Evolutionary conservation across 2,329 filamentous ascomycete species (phyloP).

Genomic region (Thielaviopsis musarum): DNA sequence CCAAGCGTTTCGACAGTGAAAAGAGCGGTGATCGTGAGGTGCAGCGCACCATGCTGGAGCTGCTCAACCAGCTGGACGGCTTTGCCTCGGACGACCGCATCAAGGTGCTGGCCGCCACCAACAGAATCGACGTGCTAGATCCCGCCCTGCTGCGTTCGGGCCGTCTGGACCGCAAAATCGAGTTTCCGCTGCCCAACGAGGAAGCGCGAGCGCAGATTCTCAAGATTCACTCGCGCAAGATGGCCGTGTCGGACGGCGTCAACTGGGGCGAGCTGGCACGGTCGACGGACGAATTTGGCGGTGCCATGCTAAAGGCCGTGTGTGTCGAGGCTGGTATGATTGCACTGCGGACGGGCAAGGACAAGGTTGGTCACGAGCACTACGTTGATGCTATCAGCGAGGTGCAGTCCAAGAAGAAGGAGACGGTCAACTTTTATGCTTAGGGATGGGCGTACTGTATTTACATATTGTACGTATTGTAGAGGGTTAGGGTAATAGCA

Average conservation of each 20-base stretch:
- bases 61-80: conserved; percentile 94
- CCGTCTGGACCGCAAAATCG: conserved; percentile 89
- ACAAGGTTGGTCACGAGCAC: conserved; percentile 94
- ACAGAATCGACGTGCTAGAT: conserved; percentile 86
- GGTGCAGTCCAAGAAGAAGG: conserved; percentile 93
- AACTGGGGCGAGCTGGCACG: conserved; percentile 94
- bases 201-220: conserved; percentile 94
- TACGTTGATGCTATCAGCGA: conserved; percentile 97
- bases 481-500: too few species aligned
- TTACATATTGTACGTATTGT: not conserved
- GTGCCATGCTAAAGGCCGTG: conserved; percentile 93
- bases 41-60: conserved; percentile 95
- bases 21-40: conserved; percentile 97
- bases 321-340: conserved; percentile 99
- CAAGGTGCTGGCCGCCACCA: conserved; percentile 89
- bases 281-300: conserved; percentile 96
- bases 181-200: conserved; percentile 95
- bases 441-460: conserved; percentile 13
- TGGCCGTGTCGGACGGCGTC: conserved; percentile 83
- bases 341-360: conserved; percentile 80
- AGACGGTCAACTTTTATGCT: conserved; percentile 46
- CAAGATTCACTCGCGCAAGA: conserved; percentile 94
- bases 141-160: conserved; percentile 81
- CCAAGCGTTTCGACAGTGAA: conserved; percentile 96
- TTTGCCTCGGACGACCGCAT: conserved; percentile 94